A percentile compares a stretch with the other conserved stretches of the same genome.
phyloP scores from a whole-genome alignment of 2,329 filamentous ascomycete species.

The Apiospora rasikravindrae region DNA sequence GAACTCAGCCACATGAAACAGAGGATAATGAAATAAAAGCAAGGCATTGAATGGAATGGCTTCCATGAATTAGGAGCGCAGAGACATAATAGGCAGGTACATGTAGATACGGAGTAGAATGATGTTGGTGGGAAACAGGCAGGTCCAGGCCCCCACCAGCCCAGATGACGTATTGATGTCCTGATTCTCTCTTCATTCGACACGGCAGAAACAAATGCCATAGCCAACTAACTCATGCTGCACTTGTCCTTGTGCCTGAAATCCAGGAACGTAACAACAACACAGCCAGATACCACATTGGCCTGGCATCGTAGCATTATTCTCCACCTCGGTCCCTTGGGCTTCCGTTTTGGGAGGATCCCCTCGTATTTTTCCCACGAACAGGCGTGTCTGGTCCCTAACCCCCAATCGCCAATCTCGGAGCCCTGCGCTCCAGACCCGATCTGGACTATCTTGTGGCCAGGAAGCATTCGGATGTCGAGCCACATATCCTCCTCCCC shows the following conservation, averaged over 20 bases:
- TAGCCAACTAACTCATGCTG: not conserved
- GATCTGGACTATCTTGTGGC: not conserved
- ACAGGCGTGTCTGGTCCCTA: not conserved
- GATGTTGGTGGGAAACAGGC: not conserved
- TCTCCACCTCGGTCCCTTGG: constrained; percentile 1
- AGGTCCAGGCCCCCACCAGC: not conserved
- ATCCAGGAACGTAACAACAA: not conserved
- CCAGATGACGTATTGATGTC: not conserved
- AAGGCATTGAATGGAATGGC: not conserved
- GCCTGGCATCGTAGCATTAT: not conserved
- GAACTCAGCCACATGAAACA: not conserved
- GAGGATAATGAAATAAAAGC: too few species aligned
- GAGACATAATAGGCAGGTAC: not conserved
- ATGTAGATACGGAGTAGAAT: not conserved
- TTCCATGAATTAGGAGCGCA: not conserved
- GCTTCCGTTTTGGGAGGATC: constrained; percentile 5
- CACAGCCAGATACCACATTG: not conserved
- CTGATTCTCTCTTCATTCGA: not conserved
- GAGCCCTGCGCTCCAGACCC: constrained; percentile 5
- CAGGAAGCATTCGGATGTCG: not conserved
- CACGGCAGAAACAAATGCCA: not conserved
- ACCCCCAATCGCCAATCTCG: constrained; percentile 10
- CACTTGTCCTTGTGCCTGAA: not conserved
- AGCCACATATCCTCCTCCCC: not conserved
- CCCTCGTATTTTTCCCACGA: constrained; percentile 4